Base-by-base conservation (phyloP, 2,329 filamentous ascomycete species). In the Diaporthe citrichinensis region DNA sequence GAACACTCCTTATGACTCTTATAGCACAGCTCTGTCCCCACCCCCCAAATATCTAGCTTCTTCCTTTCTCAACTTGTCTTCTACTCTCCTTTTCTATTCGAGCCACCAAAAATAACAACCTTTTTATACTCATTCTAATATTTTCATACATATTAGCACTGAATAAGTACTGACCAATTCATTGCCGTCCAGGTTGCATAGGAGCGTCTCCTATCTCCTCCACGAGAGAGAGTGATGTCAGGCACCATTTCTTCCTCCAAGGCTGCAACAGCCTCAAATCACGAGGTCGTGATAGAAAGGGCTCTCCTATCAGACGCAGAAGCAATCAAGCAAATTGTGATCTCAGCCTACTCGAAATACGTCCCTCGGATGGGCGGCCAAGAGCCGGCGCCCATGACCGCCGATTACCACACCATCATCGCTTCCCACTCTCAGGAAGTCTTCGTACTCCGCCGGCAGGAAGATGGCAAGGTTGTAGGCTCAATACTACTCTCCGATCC, bases 331-430 rank as follows among this genome's bases (percentile, higher is more conserved):
- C 44, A 69, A 15, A 83, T 84, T 57, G 80, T 82, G 57, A 77
- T 78, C 15, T 77, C 77, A 25, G 83, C 83, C 46, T 84, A 84
- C 74, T 75, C 80, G 6, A 85, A 82, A 65, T 84, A 83, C 74
- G 80, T 82, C 39, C 78, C 82, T 17, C 82, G 82, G 5, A 83
- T 84, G 68, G 82, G 82, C 10, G 83, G 82, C 6, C 82, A 81
- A 58, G 78, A 79, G 0, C 84, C 84, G 0, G 84, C 83, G 0
- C 84, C 84, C 1, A 85, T 85, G 84, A 79, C 75, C 2, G 77
- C 79, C n/a, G 79, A 85, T 75, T 85, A 84, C 58, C 3, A 34
- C 8, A 36, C 77, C 4, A 77, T 85, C 17, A 75, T 85, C 25
- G 23, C 65, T 5, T 61, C 41, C 17, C 46, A 77, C 8, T 78